Conservation (phyloP, 2,329 filamentous ascomycete genomes). For the Ilyonectria robusta region DNA sequence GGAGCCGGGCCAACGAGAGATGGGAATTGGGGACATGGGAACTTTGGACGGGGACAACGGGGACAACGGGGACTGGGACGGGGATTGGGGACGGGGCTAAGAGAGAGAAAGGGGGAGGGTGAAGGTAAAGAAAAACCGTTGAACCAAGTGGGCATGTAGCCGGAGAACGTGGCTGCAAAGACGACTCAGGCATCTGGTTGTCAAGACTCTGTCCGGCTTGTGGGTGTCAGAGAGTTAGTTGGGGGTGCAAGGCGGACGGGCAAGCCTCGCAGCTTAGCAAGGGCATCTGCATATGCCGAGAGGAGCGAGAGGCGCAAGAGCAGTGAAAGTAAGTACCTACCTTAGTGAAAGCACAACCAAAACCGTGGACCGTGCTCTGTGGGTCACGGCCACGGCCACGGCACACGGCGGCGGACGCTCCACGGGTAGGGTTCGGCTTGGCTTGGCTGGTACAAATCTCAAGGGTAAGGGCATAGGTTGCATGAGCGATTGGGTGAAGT, state of each 20-base stretch:
- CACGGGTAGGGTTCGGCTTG: slow-evolving; percentile 30
- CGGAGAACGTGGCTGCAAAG: slow-evolving; percentile 44
- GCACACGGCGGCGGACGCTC: slow-evolving; percentile 15
- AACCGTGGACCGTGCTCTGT: slow-evolving; percentile 27
- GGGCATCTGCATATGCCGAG: slow-evolving; percentile 48
- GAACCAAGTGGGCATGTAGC: slow-evolving; percentile 35
- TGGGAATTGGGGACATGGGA: slow-evolving; percentile 37
- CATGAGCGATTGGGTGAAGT: slow-evolving; percentile 30
- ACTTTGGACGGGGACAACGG: slow-evolving; percentile 23
- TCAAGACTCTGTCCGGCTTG: slow-evolving; percentile 41
- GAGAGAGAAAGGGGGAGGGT: slow-evolving; percentile 44
- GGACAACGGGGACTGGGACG: slow-evolving; percentile 7
- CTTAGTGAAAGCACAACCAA: slow-evolving; percentile 27
- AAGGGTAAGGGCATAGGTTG: slow-evolving; percentile 23
- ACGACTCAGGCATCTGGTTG: slow-evolving; percentile 38
- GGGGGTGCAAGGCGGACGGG: slow-evolving; percentile 41
- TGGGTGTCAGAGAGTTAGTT: slow-evolving; percentile 43
- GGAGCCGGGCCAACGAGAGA: slow-evolving; percentile 45
- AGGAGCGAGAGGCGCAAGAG: slow-evolving; percentile 36
- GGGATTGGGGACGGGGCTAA: slow-evolving; percentile 14
- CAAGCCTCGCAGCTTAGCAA: slow-evolving; percentile 37
- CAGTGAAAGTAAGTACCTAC: slow-evolving; percentile 19
- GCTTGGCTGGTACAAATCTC: slow-evolving; percentile 27
- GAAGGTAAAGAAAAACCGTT: slow-evolving; percentile 42
- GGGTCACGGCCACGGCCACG: slow-evolving; percentile 1